Percentiles rank a stretch among this genome's conserved stretches.
Evolutionary conservation across 257 asterid species (phyloP).

Genomic region (Primulina eburnea): DNA sequence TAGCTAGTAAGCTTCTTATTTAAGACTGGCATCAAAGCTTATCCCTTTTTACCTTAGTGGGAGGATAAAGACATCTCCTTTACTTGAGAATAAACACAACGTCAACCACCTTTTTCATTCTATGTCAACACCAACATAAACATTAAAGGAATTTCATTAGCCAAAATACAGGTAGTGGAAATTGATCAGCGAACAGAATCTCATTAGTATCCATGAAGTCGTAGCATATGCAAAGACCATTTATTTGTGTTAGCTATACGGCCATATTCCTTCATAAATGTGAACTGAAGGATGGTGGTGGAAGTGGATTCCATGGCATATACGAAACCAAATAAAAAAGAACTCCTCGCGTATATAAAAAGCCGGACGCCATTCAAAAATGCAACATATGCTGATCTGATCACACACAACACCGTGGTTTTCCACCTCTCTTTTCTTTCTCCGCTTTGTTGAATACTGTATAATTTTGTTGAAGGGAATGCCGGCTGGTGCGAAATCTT

Average conservation of each 20-base stretch:
- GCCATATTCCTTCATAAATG: neutral
- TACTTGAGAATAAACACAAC: constrained; percentile 19
- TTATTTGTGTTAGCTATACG: too few species aligned
- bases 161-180: too few species aligned
- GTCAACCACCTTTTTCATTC: neutral
- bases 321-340: neutral
- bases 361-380: neutral
- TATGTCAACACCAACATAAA: neutral
- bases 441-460: neutral
- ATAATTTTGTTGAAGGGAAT: constrained; percentile 9
- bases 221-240: too few species aligned
- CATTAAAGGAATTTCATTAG: too few species aligned
- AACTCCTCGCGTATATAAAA: too few species aligned
- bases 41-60: constrained; percentile 26
- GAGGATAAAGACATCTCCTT: constrained; percentile 29
- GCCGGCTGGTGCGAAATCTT: constrained; percentile 13
- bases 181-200: too few species aligned
- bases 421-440: constrained; percentile 1
- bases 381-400: neutral
- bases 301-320: neutral
- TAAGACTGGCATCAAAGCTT: constrained; percentile 6
- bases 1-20: neutral
- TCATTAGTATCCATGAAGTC: neutral
- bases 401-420: neutral
- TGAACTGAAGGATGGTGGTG: neutral